Conservation (phyloP, 192 early-diverging fungal species). For the Spinellus fusiger region DNA sequence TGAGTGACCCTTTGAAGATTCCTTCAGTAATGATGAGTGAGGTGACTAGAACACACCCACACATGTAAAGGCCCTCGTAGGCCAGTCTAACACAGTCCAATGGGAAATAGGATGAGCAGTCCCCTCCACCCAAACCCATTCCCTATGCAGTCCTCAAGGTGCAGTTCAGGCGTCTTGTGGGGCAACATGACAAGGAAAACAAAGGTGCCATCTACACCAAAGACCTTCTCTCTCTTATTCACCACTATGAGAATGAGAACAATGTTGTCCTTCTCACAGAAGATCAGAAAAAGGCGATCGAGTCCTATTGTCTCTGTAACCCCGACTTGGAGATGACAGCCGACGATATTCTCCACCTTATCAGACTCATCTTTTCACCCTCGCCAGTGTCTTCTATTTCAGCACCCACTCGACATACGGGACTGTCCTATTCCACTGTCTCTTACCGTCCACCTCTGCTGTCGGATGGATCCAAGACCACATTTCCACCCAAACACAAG, state of each 20-base stretch:
- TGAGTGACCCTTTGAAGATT: background rate
- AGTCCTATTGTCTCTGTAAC: slow-evolving; percentile 23
- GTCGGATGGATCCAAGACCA: slow-evolving; percentile 3
- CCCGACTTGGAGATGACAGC: slow-evolving; percentile 39
- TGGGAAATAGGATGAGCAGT: background rate
- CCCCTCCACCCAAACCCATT: slow-evolving; percentile 8
- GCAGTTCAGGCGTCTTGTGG: slow-evolving; percentile 15
- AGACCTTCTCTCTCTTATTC: slow-evolving; percentile 29
- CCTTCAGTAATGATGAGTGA: background rate
- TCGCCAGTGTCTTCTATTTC: slow-evolving; percentile 14
- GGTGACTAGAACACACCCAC: background rate
- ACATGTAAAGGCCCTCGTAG: too few species aligned
- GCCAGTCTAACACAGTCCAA: too few species aligned
- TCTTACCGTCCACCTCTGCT: background rate
- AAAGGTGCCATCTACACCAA: slow-evolving; percentile 31
- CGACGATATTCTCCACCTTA: slow-evolving; percentile 36
- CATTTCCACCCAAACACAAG: slow-evolving; percentile 6
- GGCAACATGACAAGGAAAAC: slow-evolving; percentile 1
- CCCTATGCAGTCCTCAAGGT: slow-evolving; percentile 22
- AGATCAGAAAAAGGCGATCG: slow-evolving; percentile 28
- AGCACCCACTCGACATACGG: slow-evolving; percentile 12
- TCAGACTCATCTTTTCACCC: slow-evolving; percentile 23
- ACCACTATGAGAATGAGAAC: slow-evolving; percentile 26
- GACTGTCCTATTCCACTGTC: background rate
- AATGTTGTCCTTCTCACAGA: slow-evolving; percentile 22